These are phyloP conservation scores for Lachnellula subtilissima DNA, from an alignment of 2,329 filamentous ascomycete genomes.

Conservation along the genomic window DNA sequence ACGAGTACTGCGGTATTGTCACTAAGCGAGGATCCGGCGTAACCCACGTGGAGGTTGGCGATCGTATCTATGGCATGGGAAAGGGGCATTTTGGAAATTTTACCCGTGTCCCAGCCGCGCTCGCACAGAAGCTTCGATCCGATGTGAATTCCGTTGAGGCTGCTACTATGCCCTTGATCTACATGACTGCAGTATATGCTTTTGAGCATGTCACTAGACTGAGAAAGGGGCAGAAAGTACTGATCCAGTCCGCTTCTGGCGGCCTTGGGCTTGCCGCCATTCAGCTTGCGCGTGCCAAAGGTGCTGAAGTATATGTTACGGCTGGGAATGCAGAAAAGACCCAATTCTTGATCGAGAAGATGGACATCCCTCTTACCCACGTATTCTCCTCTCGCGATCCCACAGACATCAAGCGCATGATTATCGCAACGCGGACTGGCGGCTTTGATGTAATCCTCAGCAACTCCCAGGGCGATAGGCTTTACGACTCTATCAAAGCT, in stretches of 20 bases:
- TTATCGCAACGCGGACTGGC: slow-evolving; percentile 9
- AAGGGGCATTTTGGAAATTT: too few relatives aligned
- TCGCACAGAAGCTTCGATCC: too few relatives aligned
- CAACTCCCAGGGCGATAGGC: slow-evolving; percentile 18
- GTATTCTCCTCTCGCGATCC: slow-evolving; percentile 34
- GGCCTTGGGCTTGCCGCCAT: slow-evolving; percentile 31
- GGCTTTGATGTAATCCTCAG: slow-evolving; percentile 28
- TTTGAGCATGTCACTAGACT: background rate
- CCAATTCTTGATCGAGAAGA: slow-evolving; percentile 21
- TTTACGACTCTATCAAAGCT: slow-evolving; percentile 28
- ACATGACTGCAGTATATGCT: background rate
- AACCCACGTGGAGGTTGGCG: too few relatives aligned
- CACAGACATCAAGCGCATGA: slow-evolving; percentile 19
- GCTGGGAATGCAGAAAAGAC: slow-evolving; percentile 8
- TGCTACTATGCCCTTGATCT: too few relatives aligned
- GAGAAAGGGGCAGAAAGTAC: slow-evolving; percentile 8
- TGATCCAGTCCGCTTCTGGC: slow-evolving; percentile 29
- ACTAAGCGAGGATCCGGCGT: too few relatives aligned
- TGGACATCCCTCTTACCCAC: slow-evolving; percentile 31
- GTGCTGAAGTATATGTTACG: slow-evolving; percentile 38
- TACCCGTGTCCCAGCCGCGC: too few relatives aligned
- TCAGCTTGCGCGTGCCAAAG: slow-evolving; percentile 22
- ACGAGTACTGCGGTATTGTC: too few relatives aligned
- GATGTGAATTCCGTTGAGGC: too few relatives aligned
- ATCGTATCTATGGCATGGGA: too few relatives aligned